Evolutionary conservation across 2,329 filamentous ascomycete genomes (phyloP).

Genomic region (Hypoxylon sp.): DNA sequence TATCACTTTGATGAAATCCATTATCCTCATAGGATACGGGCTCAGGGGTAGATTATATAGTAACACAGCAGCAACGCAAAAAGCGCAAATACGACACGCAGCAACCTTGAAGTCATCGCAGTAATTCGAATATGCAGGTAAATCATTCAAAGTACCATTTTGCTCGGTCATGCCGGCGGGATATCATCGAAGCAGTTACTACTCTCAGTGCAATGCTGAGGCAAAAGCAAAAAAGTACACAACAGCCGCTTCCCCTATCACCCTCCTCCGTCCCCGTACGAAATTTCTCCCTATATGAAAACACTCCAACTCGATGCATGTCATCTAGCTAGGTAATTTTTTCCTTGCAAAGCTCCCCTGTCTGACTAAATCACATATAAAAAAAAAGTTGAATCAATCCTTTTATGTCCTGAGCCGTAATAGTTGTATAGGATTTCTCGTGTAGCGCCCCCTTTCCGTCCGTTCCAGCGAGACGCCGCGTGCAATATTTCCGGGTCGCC

Average conservation of each 20-base stretch:
- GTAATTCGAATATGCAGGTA: slow-evolving; percentile 14
- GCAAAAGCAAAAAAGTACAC: slow-evolving; percentile 42
- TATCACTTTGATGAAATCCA: no score
- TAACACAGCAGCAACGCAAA: neutral
- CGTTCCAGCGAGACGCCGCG: slow-evolving; percentile 44
- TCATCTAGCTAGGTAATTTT: slow-evolving; percentile 30
- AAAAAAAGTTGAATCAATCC: slow-evolving; percentile 25
- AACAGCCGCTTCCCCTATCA: slow-evolving; percentile 6
- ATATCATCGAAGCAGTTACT: slow-evolving; percentile 52
- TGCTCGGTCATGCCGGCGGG: slow-evolving; percentile 55
- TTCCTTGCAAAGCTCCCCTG: slow-evolving; percentile 2
- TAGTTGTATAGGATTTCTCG: slow-evolving; percentile 22
- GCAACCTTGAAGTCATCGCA: neutral
- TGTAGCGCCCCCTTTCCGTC: slow-evolving; percentile 22
- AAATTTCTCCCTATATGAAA: slow-evolving; percentile 23
- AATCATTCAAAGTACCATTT: slow-evolving; percentile 45
- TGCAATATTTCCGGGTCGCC: slow-evolving; percentile 30
- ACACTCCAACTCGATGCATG: slow-evolving; percentile 20
- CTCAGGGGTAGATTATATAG: neutral
- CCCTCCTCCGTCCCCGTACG: neutral
- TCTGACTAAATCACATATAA: slow-evolving; percentile 8
- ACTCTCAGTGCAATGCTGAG: slow-evolving; percentile 26
- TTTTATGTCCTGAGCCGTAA: slow-evolving; percentile 26
- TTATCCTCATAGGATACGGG: no score
- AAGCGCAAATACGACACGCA: neutral